A percentile compares a stretch with the other conserved stretches of the same genome.
These are phyloP conservation scores for Multifurca ochricompacta DNA, from an alignment of 768 basidiomycete species.

Conservation along the genomic window DNA sequence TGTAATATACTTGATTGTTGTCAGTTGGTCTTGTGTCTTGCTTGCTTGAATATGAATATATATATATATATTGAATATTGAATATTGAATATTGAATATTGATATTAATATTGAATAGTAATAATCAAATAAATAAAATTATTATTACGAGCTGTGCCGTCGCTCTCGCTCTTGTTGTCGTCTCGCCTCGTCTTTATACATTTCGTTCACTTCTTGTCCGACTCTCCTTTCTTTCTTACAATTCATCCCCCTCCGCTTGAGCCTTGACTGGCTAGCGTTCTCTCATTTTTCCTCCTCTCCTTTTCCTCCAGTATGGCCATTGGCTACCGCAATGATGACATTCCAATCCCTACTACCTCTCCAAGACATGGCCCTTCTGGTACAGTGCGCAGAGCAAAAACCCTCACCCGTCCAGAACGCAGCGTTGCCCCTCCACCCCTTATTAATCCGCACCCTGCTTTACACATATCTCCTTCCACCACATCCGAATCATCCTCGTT, in stretches of 20 bases:
- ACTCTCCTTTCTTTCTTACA: conserved; percentile 3
- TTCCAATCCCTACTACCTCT: conserved; percentile 19
- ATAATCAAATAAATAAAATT: neutral
- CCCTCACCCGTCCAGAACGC: conserved; percentile 92
- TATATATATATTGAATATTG: too few species aligned
- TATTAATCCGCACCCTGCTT: conserved; percentile 68
- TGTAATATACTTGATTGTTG: neutral
- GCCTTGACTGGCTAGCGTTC: conserved; percentile 18
- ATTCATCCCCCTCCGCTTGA: neutral
- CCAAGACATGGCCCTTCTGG: conserved; percentile 30
- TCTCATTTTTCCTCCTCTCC: neutral
- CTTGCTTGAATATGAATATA: too few species aligned
- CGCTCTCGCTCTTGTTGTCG: neutral
- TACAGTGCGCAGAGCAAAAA: conserved; percentile 84
- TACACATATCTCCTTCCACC: conserved; percentile 32
- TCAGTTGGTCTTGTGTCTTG: too few species aligned
- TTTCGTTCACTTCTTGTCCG: neutral
- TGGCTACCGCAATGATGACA: conserved; percentile 12
- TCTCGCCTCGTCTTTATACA: neutral
- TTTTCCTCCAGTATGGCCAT: conserved; percentile 15
- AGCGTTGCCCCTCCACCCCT: conserved; percentile 90
- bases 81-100: too few species aligned
- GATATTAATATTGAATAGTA: too few species aligned
- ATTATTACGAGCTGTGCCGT: neutral
- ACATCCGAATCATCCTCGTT: conserved; percentile 31